Base-by-base conservation (phyloP, 2,329 filamentous ascomycete genomes). In the Paracoccidioides lutzii region DNA sequence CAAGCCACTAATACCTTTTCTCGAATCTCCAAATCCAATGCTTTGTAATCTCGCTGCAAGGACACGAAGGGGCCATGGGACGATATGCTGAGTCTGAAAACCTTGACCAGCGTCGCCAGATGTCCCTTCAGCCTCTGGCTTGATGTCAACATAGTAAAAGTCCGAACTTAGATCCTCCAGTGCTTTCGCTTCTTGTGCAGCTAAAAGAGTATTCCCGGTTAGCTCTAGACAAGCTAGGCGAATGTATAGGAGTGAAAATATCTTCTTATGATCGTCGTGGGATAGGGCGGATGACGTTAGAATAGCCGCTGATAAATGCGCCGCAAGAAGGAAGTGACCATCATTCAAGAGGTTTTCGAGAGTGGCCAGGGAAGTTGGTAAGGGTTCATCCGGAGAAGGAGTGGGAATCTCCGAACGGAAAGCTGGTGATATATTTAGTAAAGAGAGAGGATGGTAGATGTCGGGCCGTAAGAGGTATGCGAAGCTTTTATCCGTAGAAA, bases 61-160 rank as follows among this genome's bases (percentile, higher is more conserved):
- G 2, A 96, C 79, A 5, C 93, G 82, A 53, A 98, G 77, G 44
- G 85, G 80, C 90, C 93, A 98, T 0, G 91, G 91, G 0, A 91
- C 86, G 0, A 95, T 77, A 66, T 86, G 85, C 54, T 73, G 71
- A 81, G 38, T 28, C 6, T 40, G 54, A 30, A 8, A 46, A 33
- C 37, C 37, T 41, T 82, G 79, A 78, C 87, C 68, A 75, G 78
- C 67, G 65, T 84, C 65, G 76, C 83, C 66, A 81, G 84, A 71
- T 80, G 81, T 57, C 65, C 76, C 61, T 1, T 67, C 59, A 2
- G 58, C 55, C 12, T 65, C 64, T 15, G 60, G 49, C 8, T 62
- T 61, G 28, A 62, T 56, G 28, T 72, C 70, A 12, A 72, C 62
- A 56, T 72, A 75, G 61, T 76, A 77, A 58, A 77, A 77, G 7